Evolutionary conservation across 2,329 filamentous ascomycete genomes (phyloP).

Genomic region (Xylaria sp.): DNA sequence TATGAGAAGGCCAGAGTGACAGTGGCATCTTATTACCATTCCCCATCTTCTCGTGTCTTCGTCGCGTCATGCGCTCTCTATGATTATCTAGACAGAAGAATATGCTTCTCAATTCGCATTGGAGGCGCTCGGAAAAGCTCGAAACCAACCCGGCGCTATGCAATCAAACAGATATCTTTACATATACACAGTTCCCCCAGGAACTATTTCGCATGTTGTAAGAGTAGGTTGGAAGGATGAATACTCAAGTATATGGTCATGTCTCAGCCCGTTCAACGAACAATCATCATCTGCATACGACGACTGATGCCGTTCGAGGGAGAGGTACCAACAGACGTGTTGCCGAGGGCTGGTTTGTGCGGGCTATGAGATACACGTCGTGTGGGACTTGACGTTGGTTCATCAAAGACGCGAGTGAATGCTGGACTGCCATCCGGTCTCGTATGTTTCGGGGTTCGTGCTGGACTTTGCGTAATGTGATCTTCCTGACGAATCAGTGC

Average conservation of each 20-base stretch:
- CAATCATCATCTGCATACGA: slow-evolving; percentile 74
- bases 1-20: slow-evolving; percentile 16
- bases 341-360: slow-evolving; percentile 63
- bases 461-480: slow-evolving; percentile 67
- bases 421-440: slow-evolving; percentile 71
- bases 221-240: not conserved
- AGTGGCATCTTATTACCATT: slow-evolving; percentile 28
- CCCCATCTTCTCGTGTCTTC: slow-evolving; percentile 34
- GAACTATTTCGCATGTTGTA: slow-evolving; percentile 26
- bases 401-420: slow-evolving; percentile 74
- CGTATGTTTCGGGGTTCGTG: slow-evolving; percentile 60
- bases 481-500: slow-evolving; percentile 70
- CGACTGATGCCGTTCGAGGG: slow-evolving; percentile 62
- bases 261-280: slow-evolving; percentile 56
- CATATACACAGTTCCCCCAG: slow-evolving; percentile 48
- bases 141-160: slow-evolving; percentile 54
- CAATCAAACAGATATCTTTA: slow-evolving; percentile 52
- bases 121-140: slow-evolving; percentile 37
- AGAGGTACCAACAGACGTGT: slow-evolving; percentile 63
- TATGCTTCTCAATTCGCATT: slow-evolving; percentile 31
- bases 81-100: slow-evolving; percentile 43
- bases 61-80: slow-evolving; percentile 34
- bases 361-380: slow-evolving; percentile 63
- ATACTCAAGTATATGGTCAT: not conserved
- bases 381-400: slow-evolving; percentile 67